phyloP scores from a whole-genome alignment of 1,284 basidiomycete genomes.

The Peniophora sp. region DNA sequence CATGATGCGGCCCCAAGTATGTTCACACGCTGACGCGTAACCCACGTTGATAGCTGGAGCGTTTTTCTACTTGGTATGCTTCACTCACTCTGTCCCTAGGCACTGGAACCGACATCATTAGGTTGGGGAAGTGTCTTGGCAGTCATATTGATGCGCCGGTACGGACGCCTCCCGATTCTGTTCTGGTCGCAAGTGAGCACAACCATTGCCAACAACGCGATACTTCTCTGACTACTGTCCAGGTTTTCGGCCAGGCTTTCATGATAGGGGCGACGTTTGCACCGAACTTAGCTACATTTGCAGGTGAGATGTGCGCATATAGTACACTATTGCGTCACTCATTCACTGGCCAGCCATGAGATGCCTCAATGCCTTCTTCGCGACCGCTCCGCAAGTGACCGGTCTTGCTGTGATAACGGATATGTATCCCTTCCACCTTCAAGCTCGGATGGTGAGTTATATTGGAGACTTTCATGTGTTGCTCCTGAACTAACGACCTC shows the following conservation, averaged over 20 bases:
- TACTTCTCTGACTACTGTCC: neutral
- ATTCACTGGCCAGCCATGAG: neutral
- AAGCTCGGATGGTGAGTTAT: constrained; percentile 52
- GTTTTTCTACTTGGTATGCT: constrained; percentile 53
- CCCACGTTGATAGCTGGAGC: constrained; percentile 40
- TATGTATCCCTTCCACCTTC: constrained; percentile 68
- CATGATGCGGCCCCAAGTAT: neutral
- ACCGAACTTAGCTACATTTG: neutral
- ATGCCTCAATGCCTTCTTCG: constrained; percentile 55
- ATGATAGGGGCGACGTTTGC: neutral
- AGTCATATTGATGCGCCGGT: constrained; percentile 50
- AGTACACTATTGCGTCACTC: neutral
- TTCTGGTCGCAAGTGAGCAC: constrained; percentile 51
- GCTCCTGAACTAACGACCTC: neutral
- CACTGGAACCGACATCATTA: constrained; percentile 12
- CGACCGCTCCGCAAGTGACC: constrained; percentile 36
- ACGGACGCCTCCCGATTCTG: constrained; percentile 51
- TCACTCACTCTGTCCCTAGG: no score
- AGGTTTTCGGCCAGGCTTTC: neutral
- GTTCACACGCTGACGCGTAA: neutral
- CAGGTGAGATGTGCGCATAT: neutral
- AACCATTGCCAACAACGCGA: neutral
- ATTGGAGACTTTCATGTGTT: neutral
- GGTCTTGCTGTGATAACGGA: constrained; percentile 64
- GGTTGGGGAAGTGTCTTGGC: constrained; percentile 56